Base-by-base conservation (phyloP, 306 rosid species). In the Cucurbita argyrosperma region DNA sequence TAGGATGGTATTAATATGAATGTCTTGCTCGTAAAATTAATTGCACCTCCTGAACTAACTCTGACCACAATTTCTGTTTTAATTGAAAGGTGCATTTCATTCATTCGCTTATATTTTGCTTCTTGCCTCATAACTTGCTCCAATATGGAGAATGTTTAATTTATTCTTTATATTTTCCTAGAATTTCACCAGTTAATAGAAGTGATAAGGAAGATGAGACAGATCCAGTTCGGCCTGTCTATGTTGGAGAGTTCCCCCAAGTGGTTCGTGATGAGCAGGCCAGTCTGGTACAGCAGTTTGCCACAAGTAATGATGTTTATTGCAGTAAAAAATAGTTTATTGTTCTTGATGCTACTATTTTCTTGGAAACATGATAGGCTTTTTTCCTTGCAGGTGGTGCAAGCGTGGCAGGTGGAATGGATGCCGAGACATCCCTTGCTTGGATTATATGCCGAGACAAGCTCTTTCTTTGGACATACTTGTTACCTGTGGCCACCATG, bases 161-260 rank as follows among this genome's bases (percentile, higher is more conserved):
- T 15, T 39, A 43, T 10, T 78, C 57, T 67, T 67, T 21, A 71
- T 19, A 40, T 74, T 72, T 75, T 5, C 43, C 37, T 78, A 94
- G 98, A 82, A 84, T 87, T 79, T 85, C 92, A 38, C 87, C 87
- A 64, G 88, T 65, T 15, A 88, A 76, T 67, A 79, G 74, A 85
- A 83, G 42, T 82, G 92, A 85, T 37, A 85, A 85, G 76, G 89
- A 81, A 2, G 96, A 81, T 52, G 82, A 77, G 15, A 19, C 77
- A 5, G 88, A 87, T 76, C 81, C 82, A 13, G 81, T 79, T 56
- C 88, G 85, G 72, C 98, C 98, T 50, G 96, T 94, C 42, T 90
- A 82, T 74, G 98, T 90, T 58, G 91, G 88, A 26, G 97, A 94
- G 85, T 89, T 94, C 55, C 98, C 98, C 1, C 87, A 86, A 64